Evolutionary conservation across 2,329 filamentous ascomycete species (phyloP).

Genomic region (Aspergillus ustus): DNA sequence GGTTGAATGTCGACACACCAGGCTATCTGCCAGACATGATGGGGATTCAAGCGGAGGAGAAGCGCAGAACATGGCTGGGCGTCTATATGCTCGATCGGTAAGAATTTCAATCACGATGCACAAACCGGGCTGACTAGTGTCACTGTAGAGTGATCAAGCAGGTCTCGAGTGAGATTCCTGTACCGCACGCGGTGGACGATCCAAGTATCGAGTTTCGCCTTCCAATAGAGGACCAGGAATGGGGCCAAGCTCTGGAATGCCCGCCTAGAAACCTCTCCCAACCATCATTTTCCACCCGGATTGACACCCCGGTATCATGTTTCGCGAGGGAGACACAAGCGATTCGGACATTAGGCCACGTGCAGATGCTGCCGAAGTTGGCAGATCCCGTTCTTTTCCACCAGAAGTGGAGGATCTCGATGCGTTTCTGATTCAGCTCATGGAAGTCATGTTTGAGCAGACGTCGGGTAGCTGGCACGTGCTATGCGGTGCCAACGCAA

Average conservation of each 20-base stretch:
- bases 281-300: too few species aligned
- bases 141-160: background rate
- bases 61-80: constrained; percentile 10
- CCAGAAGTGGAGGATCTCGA: background rate
- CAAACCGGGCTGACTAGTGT: background rate
- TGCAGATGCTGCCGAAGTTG: background rate
- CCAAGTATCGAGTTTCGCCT: background rate
- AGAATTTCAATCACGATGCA: too few species aligned
- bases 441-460: background rate
- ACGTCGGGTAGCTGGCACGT: constrained; percentile 4
- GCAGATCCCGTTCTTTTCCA: background rate
- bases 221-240: constrained; percentile 1
- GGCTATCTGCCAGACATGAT: background rate
- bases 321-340: constrained; percentile 13
- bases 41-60: constrained; percentile 9
- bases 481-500: constrained; percentile 9
- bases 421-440: background rate
- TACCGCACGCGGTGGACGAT: constrained; percentile 6
- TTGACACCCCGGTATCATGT: constrained; percentile 4
- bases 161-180: background rate
- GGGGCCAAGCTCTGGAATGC: background rate
- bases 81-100: constrained; percentile 16
- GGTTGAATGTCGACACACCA: constrained; percentile 5
- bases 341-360: background rate
- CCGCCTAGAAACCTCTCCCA: too few species aligned